These are phyloP conservation scores for Saccharomycopsis schoenii DNA, from an alignment of 805 yeast genomes.

Conservation along the genomic window DNA sequence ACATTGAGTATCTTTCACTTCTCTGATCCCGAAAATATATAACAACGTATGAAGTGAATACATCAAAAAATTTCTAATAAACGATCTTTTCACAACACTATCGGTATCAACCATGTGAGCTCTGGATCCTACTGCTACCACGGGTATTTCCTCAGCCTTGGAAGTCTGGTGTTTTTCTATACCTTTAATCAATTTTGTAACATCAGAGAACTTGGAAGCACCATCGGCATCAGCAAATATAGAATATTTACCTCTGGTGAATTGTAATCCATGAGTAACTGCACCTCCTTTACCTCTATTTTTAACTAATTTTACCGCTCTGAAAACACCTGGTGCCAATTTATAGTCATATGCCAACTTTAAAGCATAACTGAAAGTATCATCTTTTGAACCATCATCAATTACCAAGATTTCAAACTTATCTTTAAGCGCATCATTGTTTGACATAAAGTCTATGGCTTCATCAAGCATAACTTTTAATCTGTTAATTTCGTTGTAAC, in stretches of 20 bases:
- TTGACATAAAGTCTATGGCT: constrained; percentile 43
- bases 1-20: constrained; percentile 90
- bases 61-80: constrained; percentile 85
- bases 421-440: constrained; percentile 22
- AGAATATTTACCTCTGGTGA: constrained; percentile 59
- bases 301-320: constrained; percentile 57
- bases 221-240: constrained; percentile 98
- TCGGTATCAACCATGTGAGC: constrained; percentile 96
- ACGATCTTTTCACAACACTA: constrained; percentile 90
- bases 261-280: constrained; percentile 83
- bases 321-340: constrained; percentile 46
- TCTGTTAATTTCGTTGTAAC: constrained; percentile 77
- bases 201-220: constrained; percentile 74
- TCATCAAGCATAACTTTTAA: constrained; percentile 66
- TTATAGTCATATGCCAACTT: constrained; percentile 38
- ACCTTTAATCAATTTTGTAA: constrained; percentile 41
- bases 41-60: constrained; percentile 82
- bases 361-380: constrained; percentile 65
- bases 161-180: constrained; percentile 19
- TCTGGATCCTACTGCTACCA: constrained; percentile 81
- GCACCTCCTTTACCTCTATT: constrained; percentile 98
- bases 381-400: constrained; percentile 87
- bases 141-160: constrained; percentile 30
- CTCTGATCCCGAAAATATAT: constrained; percentile 78
- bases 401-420: constrained; percentile 74